These are phyloP conservation scores for Claviceps sp. DNA, from an alignment of 2,329 filamentous ascomycete species.

Conservation along the genomic window DNA sequence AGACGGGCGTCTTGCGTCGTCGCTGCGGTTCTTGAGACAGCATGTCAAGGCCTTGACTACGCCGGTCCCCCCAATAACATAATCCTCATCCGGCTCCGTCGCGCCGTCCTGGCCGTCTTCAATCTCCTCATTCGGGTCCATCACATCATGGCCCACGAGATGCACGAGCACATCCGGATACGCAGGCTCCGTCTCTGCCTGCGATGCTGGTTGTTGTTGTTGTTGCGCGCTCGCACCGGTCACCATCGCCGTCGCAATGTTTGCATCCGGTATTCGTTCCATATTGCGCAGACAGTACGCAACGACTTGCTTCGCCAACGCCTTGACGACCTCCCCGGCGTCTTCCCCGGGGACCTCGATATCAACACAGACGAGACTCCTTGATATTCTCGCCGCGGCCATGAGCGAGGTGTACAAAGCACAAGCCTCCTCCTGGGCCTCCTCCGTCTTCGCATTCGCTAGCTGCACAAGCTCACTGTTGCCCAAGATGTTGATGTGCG, in stretches of 20 bases:
- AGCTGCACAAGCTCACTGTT: slow-evolving; percentile 61
- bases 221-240: no score
- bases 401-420: slow-evolving; percentile 86
- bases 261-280: slow-evolving; percentile 59
- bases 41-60: slow-evolving; percentile 90
- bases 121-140: slow-evolving; percentile 14
- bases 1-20: slow-evolving; percentile 43
- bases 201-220: slow-evolving; percentile 7
- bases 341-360: slow-evolving; percentile 74
- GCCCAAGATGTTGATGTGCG: slow-evolving; percentile 76
- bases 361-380: slow-evolving; percentile 75
- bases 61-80: slow-evolving; percentile 89
- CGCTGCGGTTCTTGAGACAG: slow-evolving; percentile 65
- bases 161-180: slow-evolving; percentile 77
- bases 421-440: slow-evolving; percentile 80
- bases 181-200: slow-evolving; percentile 11
- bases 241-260: slow-evolving; percentile 31
- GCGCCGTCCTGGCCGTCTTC: slow-evolving; percentile 25
- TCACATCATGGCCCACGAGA: slow-evolving; percentile 59
- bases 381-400: slow-evolving; percentile 72
- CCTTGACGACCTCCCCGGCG: slow-evolving; percentile 83
- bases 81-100: slow-evolving; percentile 73
- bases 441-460: slow-evolving; percentile 63
- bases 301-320: slow-evolving; percentile 84
- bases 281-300: slow-evolving; percentile 89